phyloP scores from a whole-genome alignment of 768 basidiomycete genomes.

The Termitomyces bulborhizus region DNA sequence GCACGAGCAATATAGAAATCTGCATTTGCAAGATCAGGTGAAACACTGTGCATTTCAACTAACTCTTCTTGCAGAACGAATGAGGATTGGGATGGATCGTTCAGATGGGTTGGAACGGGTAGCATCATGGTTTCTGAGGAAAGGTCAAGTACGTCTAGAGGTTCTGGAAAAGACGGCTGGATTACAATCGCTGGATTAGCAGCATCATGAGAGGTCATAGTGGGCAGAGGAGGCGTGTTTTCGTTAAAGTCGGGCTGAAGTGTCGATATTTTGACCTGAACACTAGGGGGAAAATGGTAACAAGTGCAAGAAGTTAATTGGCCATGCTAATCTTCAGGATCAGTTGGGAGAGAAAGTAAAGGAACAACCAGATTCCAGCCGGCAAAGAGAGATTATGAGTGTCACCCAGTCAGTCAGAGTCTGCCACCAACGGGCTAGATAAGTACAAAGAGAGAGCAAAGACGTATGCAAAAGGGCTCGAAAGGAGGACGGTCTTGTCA shows the following conservation, averaged over 20 bases:
- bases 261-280: conserved; percentile 15
- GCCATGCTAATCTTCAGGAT: conserved; percentile 12
- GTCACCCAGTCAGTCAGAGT: neutral
- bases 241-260: conserved; percentile 20
- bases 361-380: conserved; percentile 16
- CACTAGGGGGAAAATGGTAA: conserved; percentile 1
- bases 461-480: neutral
- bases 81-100: conserved; percentile 32
- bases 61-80: conserved; percentile 42
- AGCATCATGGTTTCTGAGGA: conserved; percentile 23
- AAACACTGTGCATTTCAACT: conserved; percentile 33
- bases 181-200: conserved; percentile 4
- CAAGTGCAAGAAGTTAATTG: conserved; percentile 9
- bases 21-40: conserved; percentile 46
- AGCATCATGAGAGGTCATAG: conserved; percentile 4
- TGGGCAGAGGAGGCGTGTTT: conserved; percentile 20
- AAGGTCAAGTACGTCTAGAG: neutral
- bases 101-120: conserved; percentile 32
- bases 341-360: conserved; percentile 9
- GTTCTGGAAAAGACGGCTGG: conserved; percentile 7
- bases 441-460: neutral
- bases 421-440: neutral
- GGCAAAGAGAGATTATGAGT: conserved; percentile 5
- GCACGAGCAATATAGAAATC: conserved; percentile 57
- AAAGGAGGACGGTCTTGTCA: conserved; percentile 2